Evolutionary conservation across 2,329 filamentous ascomycete genomes (phyloP).

Genomic region (Neopestalotiopsis rosae): DNA sequence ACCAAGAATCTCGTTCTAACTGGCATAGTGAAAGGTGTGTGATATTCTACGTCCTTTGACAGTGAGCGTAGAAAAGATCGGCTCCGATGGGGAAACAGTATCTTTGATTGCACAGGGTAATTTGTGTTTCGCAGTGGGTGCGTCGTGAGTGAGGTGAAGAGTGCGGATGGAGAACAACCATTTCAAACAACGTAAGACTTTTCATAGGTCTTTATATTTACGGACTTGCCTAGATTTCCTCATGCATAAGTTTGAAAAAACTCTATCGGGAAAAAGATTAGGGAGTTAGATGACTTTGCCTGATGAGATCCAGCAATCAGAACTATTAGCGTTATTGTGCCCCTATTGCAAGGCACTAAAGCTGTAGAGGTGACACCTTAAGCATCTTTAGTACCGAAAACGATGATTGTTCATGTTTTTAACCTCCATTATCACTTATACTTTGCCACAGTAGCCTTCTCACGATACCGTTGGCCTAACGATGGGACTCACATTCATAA

Average conservation of each 20-base stretch:
- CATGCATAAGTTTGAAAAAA: not conserved
- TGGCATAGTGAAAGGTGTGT: not conserved
- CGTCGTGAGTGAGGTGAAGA: not conserved
- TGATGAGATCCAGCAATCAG: not conserved
- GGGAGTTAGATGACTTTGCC: not conserved
- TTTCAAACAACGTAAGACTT: not conserved
- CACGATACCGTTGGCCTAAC: no score
- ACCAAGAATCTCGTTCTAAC: slow-evolving; percentile 48
- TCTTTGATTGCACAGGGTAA: no score
- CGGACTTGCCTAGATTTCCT: not conserved
- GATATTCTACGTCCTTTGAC: not conserved
- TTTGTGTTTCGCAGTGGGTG: not conserved
- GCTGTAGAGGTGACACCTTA: no score
- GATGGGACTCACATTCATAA: no score
- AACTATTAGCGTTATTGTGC: no score
- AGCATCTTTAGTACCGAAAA: no score
- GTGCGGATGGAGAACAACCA: not conserved
- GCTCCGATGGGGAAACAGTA: no score
- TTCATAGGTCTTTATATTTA: not conserved
- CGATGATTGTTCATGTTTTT: no score
- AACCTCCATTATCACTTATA: no score
- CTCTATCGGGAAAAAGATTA: not conserved
- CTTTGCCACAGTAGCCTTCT: no score
- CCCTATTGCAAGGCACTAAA: no score
- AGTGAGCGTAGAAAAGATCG: not conserved